Evolutionary conservation across 306 rosid species (phyloP), one percentile per base, ranked within the genome.

Genomic region (Trifolium fragiferum): DNA sequence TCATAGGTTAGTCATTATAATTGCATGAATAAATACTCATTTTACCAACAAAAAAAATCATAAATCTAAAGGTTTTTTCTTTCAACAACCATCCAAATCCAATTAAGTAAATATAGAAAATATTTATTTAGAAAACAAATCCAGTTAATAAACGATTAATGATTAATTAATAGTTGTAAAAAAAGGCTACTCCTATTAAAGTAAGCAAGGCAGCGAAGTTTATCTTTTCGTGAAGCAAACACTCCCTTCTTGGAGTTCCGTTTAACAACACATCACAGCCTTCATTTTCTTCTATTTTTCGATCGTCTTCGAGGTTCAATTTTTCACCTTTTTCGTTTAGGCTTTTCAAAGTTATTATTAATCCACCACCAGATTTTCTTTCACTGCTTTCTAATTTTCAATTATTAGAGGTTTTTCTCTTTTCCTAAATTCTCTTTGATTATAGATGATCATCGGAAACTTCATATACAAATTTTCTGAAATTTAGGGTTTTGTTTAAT

Each of bases 251-350:
- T 15, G 55, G 76, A 41, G 77, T 76, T 53, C 59, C 65, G 77
- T 78, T 77, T 66, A 59, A 59, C 18, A 66, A 60, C 38, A 49
- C 38, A 66, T 41, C 18, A 49, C 55, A 81, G 78, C 76, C 61
- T 57, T 63, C 66, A 65, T 64, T 71, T 23, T 70, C 70, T 40
- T 38, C 59, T 66, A 37, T 62, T 77, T 30, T 50, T 49, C 46
- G 77, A 64, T 83, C 82, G 50, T 51, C 83, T 78, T 57, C 73
- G 30, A 84, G 89, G 84, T 89, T 80, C 7, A 53, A 37, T 66
- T 59, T 16, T 0, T 60, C 65, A 76, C 23, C 64, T 8, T 25
- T 23, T 10, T 19, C 19, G 15, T 51, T 73, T 53, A 32, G 20
- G 4, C n/a, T 71, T 71, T 71, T 69, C 0, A 68, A 43, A 57